A percentile compares a stretch with the other conserved stretches of the same genome.
Conservation (phyloP, 1,284 basidiomycete species). For the Irpex rosettiformis region DNA sequence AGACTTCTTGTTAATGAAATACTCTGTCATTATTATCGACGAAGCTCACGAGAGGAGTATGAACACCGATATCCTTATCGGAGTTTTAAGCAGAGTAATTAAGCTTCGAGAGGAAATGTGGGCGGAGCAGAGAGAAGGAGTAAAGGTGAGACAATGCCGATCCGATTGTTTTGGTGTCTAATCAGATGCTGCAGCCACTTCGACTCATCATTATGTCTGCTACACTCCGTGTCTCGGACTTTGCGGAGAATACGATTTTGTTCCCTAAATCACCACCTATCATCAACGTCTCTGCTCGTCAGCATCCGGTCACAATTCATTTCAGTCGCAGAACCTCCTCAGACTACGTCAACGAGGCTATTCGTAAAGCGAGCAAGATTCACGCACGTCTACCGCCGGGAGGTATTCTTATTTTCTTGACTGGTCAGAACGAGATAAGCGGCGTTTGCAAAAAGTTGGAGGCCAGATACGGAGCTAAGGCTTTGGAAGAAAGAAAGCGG, state of each 20-base stretch:
- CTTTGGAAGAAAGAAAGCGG: slow-evolving; percentile 49
- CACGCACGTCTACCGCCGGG: slow-evolving; percentile 70
- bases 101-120: slow-evolving; percentile 87
- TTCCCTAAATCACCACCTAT: slow-evolving; percentile 87
- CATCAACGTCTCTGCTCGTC: slow-evolving; percentile 86
- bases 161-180: background rate
- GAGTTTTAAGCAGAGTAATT: slow-evolving; percentile 90
- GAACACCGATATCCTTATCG: slow-evolving; percentile 97
- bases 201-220: slow-evolving; percentile 99
- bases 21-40: slow-evolving; percentile 94
- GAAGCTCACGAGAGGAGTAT: slow-evolving; percentile 98
- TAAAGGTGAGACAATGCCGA: slow-evolving; percentile 45
- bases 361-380: slow-evolving; percentile 86
- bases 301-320: slow-evolving; percentile 94
- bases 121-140: slow-evolving; percentile 65
- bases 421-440: slow-evolving; percentile 76
- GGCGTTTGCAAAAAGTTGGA: slow-evolving; percentile 72
- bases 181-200: slow-evolving; percentile 57
- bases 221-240: slow-evolving; percentile 92
- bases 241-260: slow-evolving; percentile 82
- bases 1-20: slow-evolving; percentile 88
- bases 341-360: slow-evolving; percentile 90
- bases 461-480: slow-evolving; percentile 70
- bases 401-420: slow-evolving; percentile 73
- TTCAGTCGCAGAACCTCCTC: slow-evolving; percentile 84